Percentiles rank a stretch among this genome's conserved stretches.
These are phyloP conservation scores for Petunia axillaris DNA, from an alignment of 257 asterid genomes.

Conservation along the genomic window DNA sequence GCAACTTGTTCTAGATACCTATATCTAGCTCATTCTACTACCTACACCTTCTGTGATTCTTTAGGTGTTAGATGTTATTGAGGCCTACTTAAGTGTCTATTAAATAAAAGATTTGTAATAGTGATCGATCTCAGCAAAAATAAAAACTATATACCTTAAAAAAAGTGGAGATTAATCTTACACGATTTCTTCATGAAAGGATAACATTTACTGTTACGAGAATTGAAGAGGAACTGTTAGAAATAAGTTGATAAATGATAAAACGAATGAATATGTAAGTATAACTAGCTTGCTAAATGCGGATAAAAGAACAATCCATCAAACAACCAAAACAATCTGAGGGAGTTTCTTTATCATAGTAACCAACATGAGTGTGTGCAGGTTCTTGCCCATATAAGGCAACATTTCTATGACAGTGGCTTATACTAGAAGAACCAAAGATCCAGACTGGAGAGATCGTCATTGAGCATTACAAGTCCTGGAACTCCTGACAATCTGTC, in stretches of 20 bases:
- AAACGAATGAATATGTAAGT: constrained; percentile 30
- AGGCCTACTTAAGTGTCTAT: background rate
- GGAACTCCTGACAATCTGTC: constrained; percentile 60
- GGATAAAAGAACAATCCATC: constrained; percentile 38
- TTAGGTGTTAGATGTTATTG: background rate
- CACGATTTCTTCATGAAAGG: background rate
- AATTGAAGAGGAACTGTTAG: background rate
- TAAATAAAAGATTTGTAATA: background rate
- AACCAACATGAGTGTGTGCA: constrained; percentile 85
- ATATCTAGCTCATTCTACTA: background rate
- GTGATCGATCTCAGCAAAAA: background rate
- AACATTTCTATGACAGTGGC: constrained; percentile 70
- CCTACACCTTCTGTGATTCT: background rate
- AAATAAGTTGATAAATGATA: constrained; percentile 18
- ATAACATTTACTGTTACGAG: background rate
- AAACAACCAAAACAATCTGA: constrained; percentile 41
- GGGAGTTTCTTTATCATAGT: constrained; percentile 60
- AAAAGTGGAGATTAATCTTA: background rate
- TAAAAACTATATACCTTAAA: too few relatives aligned
- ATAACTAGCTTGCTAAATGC: constrained; percentile 22
- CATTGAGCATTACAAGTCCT: constrained; percentile 71
- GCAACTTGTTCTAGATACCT: background rate
- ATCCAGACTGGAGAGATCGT: constrained; percentile 66
- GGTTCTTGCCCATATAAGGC: constrained; percentile 72
- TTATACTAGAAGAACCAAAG: constrained; percentile 72